These are phyloP conservation scores for Plasmodium relictum DNA, from an alignment of 169 alveolate species.

Conservation along the genomic window DNA sequence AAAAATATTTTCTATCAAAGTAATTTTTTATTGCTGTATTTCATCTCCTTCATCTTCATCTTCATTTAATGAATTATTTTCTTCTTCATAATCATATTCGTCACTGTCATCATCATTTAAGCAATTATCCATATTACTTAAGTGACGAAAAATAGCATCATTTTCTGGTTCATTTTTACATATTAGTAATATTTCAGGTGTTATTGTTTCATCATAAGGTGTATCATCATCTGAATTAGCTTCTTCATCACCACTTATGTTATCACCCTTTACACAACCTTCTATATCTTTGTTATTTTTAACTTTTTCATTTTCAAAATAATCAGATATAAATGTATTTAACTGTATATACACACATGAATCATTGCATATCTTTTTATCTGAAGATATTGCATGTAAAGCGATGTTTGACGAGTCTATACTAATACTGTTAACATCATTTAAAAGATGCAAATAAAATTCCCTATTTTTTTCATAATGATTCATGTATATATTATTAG, in stretches of 20 bases:
- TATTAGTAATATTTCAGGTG: constrained; percentile 50
- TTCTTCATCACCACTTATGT: constrained; percentile 8
- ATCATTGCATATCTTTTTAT: constrained; percentile 33
- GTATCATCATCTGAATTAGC: neutral
- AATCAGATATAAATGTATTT: constrained; percentile 8
- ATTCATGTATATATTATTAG: constrained; percentile 39
- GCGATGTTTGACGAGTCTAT: constrained; percentile 66
- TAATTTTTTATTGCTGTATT: too few relatives aligned
- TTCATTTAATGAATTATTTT: neutral
- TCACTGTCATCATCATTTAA: constrained; percentile 11
- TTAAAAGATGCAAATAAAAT: constrained; percentile 50
- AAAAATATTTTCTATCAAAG: too few relatives aligned
- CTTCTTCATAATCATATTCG: constrained; percentile 2
- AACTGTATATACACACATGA: constrained; percentile 66
- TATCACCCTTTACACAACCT: neutral
- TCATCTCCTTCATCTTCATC: neutral
- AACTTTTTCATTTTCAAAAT: neutral
- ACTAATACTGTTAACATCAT: constrained; percentile 34
- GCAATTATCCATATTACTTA: constrained; percentile 67
- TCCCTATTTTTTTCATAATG: constrained; percentile 57
- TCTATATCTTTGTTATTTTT: constrained; percentile 2
- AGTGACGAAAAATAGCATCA: constrained; percentile 46
- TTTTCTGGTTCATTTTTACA: constrained; percentile 27
- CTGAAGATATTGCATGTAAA: constrained; percentile 73
- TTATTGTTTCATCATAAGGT: constrained; percentile 6